Percentiles rank a stretch among this genome's conserved stretches.
Evolutionary conservation across 768 basidiomycete genomes (phyloP).

Genomic region (Mycena kentingensis): DNA sequence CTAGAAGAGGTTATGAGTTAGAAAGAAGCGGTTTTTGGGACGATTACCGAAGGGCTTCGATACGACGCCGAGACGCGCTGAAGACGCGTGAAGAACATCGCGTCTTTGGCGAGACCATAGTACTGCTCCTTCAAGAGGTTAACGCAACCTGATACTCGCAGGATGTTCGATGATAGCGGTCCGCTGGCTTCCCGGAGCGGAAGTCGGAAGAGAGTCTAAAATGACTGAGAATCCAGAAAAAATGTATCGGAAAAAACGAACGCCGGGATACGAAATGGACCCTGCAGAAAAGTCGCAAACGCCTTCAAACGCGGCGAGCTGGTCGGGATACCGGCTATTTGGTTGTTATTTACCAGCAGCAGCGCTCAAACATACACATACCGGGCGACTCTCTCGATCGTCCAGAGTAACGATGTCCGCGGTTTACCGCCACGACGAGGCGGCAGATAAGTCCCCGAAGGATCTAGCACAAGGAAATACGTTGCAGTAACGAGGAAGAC

Average conservation of each 20-base stretch:
- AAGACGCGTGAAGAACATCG: conserved; percentile 20
- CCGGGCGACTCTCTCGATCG: conserved; percentile 9
- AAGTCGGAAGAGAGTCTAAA: conserved; percentile 26
- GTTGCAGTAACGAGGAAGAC: conserved; percentile 28
- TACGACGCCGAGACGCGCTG: conserved; percentile 5
- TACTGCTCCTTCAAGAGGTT: conserved; percentile 17
- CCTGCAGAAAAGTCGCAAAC: conserved; percentile 20
- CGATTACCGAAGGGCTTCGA: conserved; percentile 3
- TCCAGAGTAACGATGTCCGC: conserved; percentile 11
- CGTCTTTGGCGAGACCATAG: conserved; percentile 13
- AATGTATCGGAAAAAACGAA: not conserved
- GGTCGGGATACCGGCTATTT: conserved; percentile 17
- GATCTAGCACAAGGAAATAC: conserved; percentile 30
- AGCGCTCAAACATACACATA: not conserved
- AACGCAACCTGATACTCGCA: conserved; percentile 14
- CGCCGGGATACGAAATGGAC: conserved; percentile 6
- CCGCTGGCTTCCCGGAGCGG: conserved; percentile 13
- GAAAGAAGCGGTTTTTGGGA: not conserved
- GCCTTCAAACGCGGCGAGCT: conserved; percentile 16
- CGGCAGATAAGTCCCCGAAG: conserved; percentile 26
- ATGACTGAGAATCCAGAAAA: not conserved
- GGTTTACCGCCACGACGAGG: conserved; percentile 5
- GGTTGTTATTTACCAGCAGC: not conserved
- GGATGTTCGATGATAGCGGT: conserved; percentile 8
- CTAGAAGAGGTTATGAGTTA: not conserved